These are phyloP conservation scores for Trichoderma pleuroti DNA, from an alignment of 2,329 filamentous ascomycete species.

Conservation along the genomic window DNA sequence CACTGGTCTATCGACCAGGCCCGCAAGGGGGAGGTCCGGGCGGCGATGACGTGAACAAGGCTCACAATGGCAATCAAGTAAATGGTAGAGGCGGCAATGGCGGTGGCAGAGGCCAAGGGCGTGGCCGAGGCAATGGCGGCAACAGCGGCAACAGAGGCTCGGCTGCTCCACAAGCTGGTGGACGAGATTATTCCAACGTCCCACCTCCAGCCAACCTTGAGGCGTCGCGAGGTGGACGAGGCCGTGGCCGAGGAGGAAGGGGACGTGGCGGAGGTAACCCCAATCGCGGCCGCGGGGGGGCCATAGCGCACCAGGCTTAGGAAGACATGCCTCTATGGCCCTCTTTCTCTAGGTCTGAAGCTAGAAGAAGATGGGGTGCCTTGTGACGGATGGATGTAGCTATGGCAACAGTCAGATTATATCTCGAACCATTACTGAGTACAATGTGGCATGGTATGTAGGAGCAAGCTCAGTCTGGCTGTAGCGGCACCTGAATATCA, in stretches of 20 bases:
- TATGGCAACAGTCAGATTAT: background rate
- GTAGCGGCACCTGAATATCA: background rate
- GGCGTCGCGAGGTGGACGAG: constrained; percentile 37
- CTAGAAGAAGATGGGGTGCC: background rate
- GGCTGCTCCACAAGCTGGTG: constrained; percentile 19
- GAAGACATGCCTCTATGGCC: background rate
- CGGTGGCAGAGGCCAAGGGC: constrained; percentile 29
- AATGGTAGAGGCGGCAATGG: constrained; percentile 28
- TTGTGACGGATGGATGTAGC: background rate
- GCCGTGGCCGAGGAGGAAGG: constrained; percentile 40
- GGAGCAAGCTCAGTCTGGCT: background rate
- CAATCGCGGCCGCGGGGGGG: constrained; percentile 35
- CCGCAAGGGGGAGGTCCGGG: constrained; percentile 29
- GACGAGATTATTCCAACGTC: constrained; percentile 49
- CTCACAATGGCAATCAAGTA: constrained; percentile 23
- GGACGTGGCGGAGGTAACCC: constrained; percentile 34
- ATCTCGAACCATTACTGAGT: background rate
- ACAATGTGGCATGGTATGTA: background rate
- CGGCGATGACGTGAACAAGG: constrained; percentile 23
- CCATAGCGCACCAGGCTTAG: background rate
- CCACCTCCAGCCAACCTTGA: constrained; percentile 60
- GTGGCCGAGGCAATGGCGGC: constrained; percentile 26
- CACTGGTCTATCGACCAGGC: constrained; percentile 48
- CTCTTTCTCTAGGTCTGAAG: background rate
- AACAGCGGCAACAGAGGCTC: constrained; percentile 26